These are phyloP conservation scores for Fusarium odoratissimum DNA, from an alignment of 2,329 filamentous ascomycete genomes.

Conservation along the genomic window DNA sequence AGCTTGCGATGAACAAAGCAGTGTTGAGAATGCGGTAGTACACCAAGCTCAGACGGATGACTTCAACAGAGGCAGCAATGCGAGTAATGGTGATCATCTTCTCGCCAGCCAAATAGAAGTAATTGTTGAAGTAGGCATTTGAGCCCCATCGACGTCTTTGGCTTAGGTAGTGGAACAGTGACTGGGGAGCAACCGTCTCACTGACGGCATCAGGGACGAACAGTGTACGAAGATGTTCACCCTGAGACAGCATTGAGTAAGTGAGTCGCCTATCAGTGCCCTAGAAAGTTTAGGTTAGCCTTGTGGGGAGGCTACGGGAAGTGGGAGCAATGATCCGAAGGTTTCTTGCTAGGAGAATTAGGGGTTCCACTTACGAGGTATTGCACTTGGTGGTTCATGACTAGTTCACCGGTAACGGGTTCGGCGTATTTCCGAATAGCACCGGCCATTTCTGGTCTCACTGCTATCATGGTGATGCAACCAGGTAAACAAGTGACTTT, in stretches of 20 bases:
- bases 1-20: constrained; percentile 41
- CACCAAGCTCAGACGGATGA: constrained; percentile 48
- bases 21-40: constrained; percentile 52
- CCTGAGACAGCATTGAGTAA: constrained; percentile 40
- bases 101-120: constrained; percentile 48
- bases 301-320: background rate
- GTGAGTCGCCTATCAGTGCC: constrained; percentile 39
- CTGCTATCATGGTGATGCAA: constrained; percentile 41
- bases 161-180: constrained; percentile 49
- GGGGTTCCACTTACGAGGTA: constrained; percentile 26
- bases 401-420: constrained; percentile 30
- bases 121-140: constrained; percentile 53
- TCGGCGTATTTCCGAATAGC: constrained; percentile 39
- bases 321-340: background rate
- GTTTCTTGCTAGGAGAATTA: background rate
- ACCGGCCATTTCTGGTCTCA: constrained; percentile 37
- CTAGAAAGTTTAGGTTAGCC: background rate
- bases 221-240: constrained; percentile 40
- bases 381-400: constrained; percentile 39
- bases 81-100: constrained; percentile 55
- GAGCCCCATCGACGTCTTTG: constrained; percentile 51
- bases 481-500: constrained; percentile 39
- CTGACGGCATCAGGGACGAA: constrained; percentile 50
- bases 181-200: constrained; percentile 50
- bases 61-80: constrained; percentile 46